A percentile compares a stretch with the other conserved stretches of the same genome.
Conservation (phyloP, 202 grass and related monocot species). For the Elaeis oleifera region DNA sequence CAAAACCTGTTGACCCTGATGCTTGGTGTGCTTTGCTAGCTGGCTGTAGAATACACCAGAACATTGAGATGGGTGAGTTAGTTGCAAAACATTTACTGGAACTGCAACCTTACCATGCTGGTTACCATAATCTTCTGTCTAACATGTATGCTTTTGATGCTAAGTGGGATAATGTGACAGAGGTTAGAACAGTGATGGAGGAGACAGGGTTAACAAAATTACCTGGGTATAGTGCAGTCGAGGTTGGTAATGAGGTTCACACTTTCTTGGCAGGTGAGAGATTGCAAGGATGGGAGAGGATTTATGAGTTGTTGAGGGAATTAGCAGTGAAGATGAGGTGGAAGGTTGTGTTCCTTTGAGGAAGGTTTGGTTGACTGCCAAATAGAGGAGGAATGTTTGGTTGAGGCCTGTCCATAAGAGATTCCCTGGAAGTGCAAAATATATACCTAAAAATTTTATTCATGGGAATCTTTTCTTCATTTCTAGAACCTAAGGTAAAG, state of each 20-base stretch:
- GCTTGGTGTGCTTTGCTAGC: constrained; percentile 62
- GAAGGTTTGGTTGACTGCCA: no score
- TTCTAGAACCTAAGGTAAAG: no score
- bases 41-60: constrained; percentile 39
- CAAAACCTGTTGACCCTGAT: constrained; percentile 22
- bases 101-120: constrained; percentile 37
- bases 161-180: constrained; percentile 40
- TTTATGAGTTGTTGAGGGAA: constrained; percentile 23
- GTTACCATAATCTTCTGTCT: constrained; percentile 51
- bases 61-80: constrained; percentile 28
- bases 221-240: constrained; percentile 42
- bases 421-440: no score
- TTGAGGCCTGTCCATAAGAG: no score
- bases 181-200: constrained; percentile 24
- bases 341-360: not conserved
- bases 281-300: constrained; percentile 26
- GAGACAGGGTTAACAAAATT: constrained; percentile 35
- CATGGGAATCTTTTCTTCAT: no score
- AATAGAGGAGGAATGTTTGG: no score
- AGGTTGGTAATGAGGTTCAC: constrained; percentile 35
- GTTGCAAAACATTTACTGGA: constrained; percentile 34
- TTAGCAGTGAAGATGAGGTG: constrained; percentile 24
- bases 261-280: constrained; percentile 36
- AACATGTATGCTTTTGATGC: constrained; percentile 57
- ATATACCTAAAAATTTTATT: no score